A percentile compares a stretch with the other conserved stretches of the same genome.
Conservation (phyloP, 805 yeast genomes). For the Ogataea siamensis region DNA sequence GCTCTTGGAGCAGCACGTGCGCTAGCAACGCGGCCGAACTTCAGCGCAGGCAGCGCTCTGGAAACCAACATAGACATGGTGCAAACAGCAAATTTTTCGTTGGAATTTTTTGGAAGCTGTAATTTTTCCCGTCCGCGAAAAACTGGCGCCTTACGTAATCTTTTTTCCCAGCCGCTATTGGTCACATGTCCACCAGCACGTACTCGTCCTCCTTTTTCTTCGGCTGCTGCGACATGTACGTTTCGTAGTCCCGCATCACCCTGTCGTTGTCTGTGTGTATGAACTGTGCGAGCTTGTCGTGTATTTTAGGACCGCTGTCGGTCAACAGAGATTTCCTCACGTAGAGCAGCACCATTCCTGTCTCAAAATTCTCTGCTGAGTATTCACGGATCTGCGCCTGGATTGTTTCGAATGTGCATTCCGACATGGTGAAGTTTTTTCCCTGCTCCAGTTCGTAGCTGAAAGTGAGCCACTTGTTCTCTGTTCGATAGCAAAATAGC, state of each 20-base stretch:
- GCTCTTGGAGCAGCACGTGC: slow-evolving; percentile 8
- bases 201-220: slow-evolving; percentile 15
- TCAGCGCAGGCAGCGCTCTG: slow-evolving; percentile 27
- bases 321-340: slow-evolving; percentile 31
- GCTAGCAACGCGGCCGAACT: slow-evolving; percentile 24
- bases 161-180: neutral
- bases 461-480: slow-evolving; percentile 32
- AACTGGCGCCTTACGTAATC: slow-evolving; percentile 5
- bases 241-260: slow-evolving; percentile 19
- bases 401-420: slow-evolving; percentile 28
- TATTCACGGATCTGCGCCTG: slow-evolving; percentile 19
- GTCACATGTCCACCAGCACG: slow-evolving; percentile 18
- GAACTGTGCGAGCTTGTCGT: slow-evolving; percentile 31
- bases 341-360: slow-evolving; percentile 36
- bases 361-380: slow-evolving; percentile 28
- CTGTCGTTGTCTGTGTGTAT: slow-evolving; percentile 32
- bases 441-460: slow-evolving; percentile 28
- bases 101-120: slow-evolving; percentile 2
- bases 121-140: neutral
- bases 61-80: slow-evolving; percentile 34
- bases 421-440: slow-evolving; percentile 25
- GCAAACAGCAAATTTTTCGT: slow-evolving; percentile 11
- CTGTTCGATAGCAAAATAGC: slow-evolving; percentile 32
- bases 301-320: slow-evolving; percentile 14
- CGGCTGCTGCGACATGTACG: slow-evolving; percentile 4